phyloP scores from a whole-genome alignment of 1,139 yeast genomes.

The Scheffersomyces titani region DNA sequence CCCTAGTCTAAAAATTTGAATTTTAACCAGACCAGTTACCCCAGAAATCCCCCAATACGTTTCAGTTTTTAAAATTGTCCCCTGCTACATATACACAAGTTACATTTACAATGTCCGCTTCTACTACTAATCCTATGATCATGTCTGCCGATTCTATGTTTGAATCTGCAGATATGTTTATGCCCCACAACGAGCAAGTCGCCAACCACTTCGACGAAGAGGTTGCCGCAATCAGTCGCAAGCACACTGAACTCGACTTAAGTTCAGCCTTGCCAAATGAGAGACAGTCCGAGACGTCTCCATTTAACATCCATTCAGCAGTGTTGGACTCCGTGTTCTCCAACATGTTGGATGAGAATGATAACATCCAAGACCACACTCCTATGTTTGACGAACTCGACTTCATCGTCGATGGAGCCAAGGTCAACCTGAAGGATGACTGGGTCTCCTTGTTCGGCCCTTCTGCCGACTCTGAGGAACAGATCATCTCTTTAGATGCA shows the following conservation, averaged over 20 bases:
- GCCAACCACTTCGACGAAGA: constrained; percentile 5
- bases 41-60: constrained; percentile 2
- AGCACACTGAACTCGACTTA: neutral
- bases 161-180: constrained; percentile 27
- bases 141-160: constrained; percentile 31
- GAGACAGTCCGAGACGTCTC: constrained; percentile 23
- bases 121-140: constrained; percentile 25
- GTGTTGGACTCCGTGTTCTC: constrained; percentile 65
- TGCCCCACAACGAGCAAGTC: constrained; percentile 10
- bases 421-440: constrained; percentile 49
- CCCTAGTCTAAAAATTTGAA: constrained; percentile 6
- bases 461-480: constrained; percentile 5
- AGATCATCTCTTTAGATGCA: constrained; percentile 3
- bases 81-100: constrained; percentile 3
- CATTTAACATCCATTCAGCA: constrained; percentile 57
- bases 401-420: constrained; percentile 46
- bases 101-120: constrained; percentile 23
- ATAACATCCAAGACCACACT: constrained; percentile 45
- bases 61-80: constrained; percentile 4
- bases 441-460: constrained; percentile 66
- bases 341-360: constrained; percentile 43
- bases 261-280: constrained; percentile 15
- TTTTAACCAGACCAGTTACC: constrained; percentile 3
- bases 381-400: constrained; percentile 68
- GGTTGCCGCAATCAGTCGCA: constrained; percentile 2